phyloP scores from a whole-genome alignment of 164 flowering plant genomes.

The Cinnamomum chago region DNA sequence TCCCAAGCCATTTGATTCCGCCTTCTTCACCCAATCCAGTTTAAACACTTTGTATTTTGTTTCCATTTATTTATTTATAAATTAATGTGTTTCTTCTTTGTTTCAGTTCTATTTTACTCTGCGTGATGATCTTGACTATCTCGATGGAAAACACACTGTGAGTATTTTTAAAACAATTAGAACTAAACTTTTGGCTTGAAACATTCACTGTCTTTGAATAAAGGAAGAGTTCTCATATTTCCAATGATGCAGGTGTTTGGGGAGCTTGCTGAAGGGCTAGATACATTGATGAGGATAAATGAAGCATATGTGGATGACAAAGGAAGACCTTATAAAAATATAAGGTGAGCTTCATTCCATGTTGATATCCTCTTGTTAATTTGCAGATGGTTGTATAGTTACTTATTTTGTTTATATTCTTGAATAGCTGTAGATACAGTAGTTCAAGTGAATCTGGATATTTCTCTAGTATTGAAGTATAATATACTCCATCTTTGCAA shows the following conservation, averaged over 20 bases:
- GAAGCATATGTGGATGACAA: slow-evolving; percentile 91
- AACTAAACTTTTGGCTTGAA: not conserved
- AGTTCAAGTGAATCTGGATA: not conserved
- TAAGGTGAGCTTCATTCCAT: slow-evolving; percentile 39
- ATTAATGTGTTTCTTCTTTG: not conserved
- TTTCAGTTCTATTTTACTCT: slow-evolving; percentile 88
- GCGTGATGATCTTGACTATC: slow-evolving; percentile 93
- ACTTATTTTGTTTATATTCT: not conserved
- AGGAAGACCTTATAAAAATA: slow-evolving; percentile 78
- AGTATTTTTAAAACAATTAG: slow-evolving; percentile 25
- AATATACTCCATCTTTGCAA: not conserved
- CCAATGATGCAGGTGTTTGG: slow-evolving; percentile 68
- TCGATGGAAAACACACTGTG: slow-evolving; percentile 93
- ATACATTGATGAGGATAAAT: slow-evolving; percentile 79
- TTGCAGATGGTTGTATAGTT: not conserved
- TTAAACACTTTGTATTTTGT: not conserved
- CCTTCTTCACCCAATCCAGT: not conserved
- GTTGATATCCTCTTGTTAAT: not conserved
- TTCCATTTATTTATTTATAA: too few species aligned
- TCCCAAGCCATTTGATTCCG: too few species aligned
- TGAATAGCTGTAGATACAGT: not conserved
- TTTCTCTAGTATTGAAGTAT: not conserved
- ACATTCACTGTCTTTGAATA: not conserved
- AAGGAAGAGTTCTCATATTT: not conserved
- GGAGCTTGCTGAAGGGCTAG: slow-evolving; percentile 86